Conservation (phyloP, 1,139 yeast species). For the Candida sp. region DNA sequence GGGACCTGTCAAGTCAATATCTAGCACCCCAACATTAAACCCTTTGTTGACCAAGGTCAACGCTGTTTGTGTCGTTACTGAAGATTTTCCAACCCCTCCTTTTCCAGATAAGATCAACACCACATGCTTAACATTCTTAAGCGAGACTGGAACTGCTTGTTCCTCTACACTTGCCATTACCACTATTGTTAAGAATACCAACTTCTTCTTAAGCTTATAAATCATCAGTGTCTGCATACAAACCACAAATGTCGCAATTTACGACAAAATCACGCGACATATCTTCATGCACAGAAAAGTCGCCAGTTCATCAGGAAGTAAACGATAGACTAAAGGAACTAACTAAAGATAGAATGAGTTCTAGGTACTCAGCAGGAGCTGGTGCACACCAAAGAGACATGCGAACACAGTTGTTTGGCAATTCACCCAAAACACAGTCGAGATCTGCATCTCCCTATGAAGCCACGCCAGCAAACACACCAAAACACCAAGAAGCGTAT, state of each 20-base stretch:
- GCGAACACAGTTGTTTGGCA: conserved; percentile 43
- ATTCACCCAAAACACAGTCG: conserved; percentile 29
- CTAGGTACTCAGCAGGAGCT: conserved; percentile 31
- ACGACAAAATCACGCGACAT: too few relatives aligned
- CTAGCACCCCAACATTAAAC: conserved; percentile 84
- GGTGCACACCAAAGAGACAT: conserved; percentile 45
- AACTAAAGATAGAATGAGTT: conserved; percentile 17
- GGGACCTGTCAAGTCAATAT: conserved; percentile 96
- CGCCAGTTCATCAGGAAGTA: too few relatives aligned
- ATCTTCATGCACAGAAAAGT: too few relatives aligned
- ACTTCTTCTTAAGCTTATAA: neutral
- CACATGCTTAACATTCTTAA: conserved; percentile 66
- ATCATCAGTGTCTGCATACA: neutral
- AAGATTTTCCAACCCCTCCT: conserved; percentile 86
- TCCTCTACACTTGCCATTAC: conserved; percentile 1
- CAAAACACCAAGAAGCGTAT: conserved; percentile 53
- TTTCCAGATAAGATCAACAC: conserved; percentile 44
- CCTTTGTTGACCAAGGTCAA: conserved; percentile 69
- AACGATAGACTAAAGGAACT: too few relatives aligned
- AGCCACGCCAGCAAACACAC: conserved; percentile 23
- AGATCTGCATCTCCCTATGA: conserved; percentile 55
- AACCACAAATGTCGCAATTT: neutral
- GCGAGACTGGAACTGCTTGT: conserved; percentile 47
- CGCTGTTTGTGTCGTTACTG: conserved; percentile 93
- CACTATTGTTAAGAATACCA: too few relatives aligned